A percentile compares a stretch with the other conserved stretches of the same genome.
Evolutionary conservation across 2,329 filamentous ascomycete genomes (phyloP).

Genomic region (Talaromyces funiculosus): DNA sequence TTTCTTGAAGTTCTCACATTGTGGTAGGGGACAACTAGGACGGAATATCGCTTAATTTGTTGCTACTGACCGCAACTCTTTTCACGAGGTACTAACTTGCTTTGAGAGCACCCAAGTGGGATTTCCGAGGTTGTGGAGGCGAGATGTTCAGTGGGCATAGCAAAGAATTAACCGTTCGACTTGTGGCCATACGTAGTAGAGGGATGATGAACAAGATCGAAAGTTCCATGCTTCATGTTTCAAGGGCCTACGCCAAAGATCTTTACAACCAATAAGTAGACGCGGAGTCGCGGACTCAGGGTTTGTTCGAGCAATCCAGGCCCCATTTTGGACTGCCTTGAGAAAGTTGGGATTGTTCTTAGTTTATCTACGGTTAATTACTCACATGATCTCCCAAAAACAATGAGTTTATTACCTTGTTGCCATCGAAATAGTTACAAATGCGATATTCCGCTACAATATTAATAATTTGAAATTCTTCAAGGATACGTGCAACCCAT

Average conservation of each 20-base stretch:
- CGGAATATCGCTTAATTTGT: not conserved
- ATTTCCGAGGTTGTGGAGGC: not conserved
- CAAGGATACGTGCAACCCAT: not conserved
- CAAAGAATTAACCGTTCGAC: not conserved
- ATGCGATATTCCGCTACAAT: not conserved
- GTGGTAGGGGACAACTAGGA: not conserved
- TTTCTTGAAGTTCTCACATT: not conserved
- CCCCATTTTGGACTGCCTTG: not conserved
- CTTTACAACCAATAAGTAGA: not conserved
- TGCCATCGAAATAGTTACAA: not conserved
- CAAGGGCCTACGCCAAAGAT: not conserved
- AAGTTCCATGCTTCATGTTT: not conserved
- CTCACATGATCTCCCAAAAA: not conserved
- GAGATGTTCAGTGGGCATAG: not conserved
- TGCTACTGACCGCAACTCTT: not conserved
- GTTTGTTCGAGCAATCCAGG: not conserved
- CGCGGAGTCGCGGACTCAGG: not conserved
- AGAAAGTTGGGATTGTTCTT: not conserved
- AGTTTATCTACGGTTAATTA: not conserved
- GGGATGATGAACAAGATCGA: not conserved
- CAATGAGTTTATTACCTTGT: not conserved
- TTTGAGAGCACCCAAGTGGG: not conserved
- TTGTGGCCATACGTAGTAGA: not conserved
- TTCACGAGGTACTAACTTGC: not conserved
- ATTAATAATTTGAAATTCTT: not conserved